These are phyloP conservation scores for Scheffersomyces parashehatae DNA, from an alignment of 1,139 yeast species.

Conservation along the genomic window DNA sequence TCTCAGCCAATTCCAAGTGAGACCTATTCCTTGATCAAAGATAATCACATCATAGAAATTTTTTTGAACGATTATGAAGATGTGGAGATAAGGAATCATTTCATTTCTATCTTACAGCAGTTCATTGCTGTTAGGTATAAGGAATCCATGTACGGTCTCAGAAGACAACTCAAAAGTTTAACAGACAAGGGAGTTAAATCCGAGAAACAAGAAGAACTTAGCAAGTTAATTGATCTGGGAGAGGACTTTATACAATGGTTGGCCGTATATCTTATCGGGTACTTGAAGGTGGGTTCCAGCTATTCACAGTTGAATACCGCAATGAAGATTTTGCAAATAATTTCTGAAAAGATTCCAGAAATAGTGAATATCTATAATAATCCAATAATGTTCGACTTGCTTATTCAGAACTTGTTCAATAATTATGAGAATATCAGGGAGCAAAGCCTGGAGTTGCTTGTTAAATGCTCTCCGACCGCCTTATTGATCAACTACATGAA, in stretches of 20 bases:
- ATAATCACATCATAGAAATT: slow-evolving; percentile 38
- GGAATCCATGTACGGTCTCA: slow-evolving; percentile 61
- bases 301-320: slow-evolving; percentile 62
- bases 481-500: slow-evolving; percentile 1
- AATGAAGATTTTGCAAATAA: slow-evolving; percentile 44
- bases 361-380: slow-evolving; percentile 39
- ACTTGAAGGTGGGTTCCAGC: slow-evolving; percentile 65
- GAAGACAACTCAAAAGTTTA: slow-evolving; percentile 48
- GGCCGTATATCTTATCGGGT: slow-evolving; percentile 36
- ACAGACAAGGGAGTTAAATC: slow-evolving; percentile 8
- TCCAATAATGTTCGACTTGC: slow-evolving; percentile 35
- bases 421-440: slow-evolving; percentile 77
- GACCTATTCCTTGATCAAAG: slow-evolving; percentile 43
- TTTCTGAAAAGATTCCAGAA: slow-evolving; percentile 20
- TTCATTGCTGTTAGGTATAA: slow-evolving; percentile 59
- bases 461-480: slow-evolving; percentile 40
- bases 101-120: slow-evolving; percentile 58
- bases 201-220: slow-evolving; percentile 6
- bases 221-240: slow-evolving; percentile 24
- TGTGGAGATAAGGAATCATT: slow-evolving; percentile 66
- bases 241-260: slow-evolving; percentile 46
- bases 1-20: slow-evolving; percentile 42
- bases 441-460: slow-evolving; percentile 47
- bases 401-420: slow-evolving; percentile 64
- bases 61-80: slow-evolving; percentile 60